Conservation (phyloP, 805 yeast species). For the Torulaspora quercuum region DNA sequence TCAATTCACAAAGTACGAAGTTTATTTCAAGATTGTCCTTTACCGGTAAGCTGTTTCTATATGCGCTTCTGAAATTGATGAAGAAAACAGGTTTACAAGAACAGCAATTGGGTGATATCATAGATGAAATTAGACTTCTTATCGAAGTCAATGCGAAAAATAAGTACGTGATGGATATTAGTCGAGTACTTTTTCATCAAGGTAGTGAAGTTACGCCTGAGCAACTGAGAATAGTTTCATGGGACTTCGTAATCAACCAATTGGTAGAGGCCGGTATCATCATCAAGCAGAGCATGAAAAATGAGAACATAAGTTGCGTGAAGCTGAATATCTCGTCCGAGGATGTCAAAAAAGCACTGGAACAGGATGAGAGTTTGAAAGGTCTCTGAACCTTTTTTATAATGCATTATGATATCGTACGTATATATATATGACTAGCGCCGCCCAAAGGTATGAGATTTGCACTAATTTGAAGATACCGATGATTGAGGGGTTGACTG, state of each 20-base stretch:
- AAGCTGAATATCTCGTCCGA: slow-evolving; percentile 68
- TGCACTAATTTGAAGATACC: slow-evolving; percentile 1
- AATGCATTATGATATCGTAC: slow-evolving; percentile 4
- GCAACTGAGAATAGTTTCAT: slow-evolving; percentile 52
- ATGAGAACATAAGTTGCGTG: slow-evolving; percentile 64
- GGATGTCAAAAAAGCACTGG: slow-evolving; percentile 59
- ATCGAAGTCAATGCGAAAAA: slow-evolving; percentile 41
- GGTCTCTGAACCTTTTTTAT: slow-evolving; percentile 21
- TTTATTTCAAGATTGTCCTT: slow-evolving; percentile 61
- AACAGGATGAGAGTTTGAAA: slow-evolving; percentile 49
- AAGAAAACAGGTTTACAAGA: slow-evolving; percentile 71
- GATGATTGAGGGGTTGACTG: slow-evolving; percentile 6
- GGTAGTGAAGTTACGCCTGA: slow-evolving; percentile 43
- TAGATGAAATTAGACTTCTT: slow-evolving; percentile 67
- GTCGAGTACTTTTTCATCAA: slow-evolving; percentile 35
- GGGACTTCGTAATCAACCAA: slow-evolving; percentile 56
- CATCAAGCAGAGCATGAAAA: slow-evolving; percentile 59
- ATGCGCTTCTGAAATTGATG: slow-evolving; percentile 59
- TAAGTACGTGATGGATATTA: slow-evolving; percentile 32
- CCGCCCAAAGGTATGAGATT: no score
- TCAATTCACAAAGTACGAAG: slow-evolving; percentile 64
- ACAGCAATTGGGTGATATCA: slow-evolving; percentile 65
- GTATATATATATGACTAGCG: slow-evolving; percentile 5
- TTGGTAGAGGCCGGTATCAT: slow-evolving; percentile 77
- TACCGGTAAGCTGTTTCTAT: slow-evolving; percentile 67